These are phyloP conservation scores for Paecilomyces niveus DNA, from an alignment of 2,329 filamentous ascomycete species.

Conservation along the genomic window DNA sequence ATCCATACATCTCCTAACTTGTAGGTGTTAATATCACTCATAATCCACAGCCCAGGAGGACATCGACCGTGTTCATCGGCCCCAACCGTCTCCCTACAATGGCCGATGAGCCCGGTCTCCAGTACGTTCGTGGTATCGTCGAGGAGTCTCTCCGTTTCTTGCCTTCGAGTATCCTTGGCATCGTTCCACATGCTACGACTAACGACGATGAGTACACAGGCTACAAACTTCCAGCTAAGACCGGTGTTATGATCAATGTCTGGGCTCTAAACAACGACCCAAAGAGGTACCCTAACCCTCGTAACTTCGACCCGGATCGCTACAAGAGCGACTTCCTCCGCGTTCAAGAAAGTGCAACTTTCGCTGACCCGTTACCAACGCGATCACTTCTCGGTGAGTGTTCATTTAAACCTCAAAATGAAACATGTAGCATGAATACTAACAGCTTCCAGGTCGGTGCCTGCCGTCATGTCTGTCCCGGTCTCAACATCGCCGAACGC, in stretches of 20 bases:
- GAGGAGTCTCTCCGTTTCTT: slow-evolving; percentile 52
- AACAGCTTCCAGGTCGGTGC: slow-evolving; percentile 13
- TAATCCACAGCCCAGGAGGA: slow-evolving; percentile 33
- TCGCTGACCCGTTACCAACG: slow-evolving; percentile 17
- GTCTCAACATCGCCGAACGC: slow-evolving; percentile 22
- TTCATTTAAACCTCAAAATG: not conserved
- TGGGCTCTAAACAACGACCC: slow-evolving; percentile 22
- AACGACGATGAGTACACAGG: slow-evolving; percentile 13
- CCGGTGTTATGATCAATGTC: slow-evolving; percentile 12
- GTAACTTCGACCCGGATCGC: slow-evolving; percentile 20
- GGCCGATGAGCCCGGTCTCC: slow-evolving; percentile 42
- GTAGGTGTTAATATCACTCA: not conserved
- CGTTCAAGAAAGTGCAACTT: slow-evolving; percentile 25
- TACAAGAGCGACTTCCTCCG: slow-evolving; percentile 19
- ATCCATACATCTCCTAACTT: not conserved
- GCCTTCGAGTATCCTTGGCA: slow-evolving; percentile 21
- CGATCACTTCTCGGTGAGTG: slow-evolving; percentile 15
- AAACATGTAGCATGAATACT: not conserved
- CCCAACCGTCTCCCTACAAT: slow-evolving; percentile 39
- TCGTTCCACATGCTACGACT: slow-evolving; percentile 12
- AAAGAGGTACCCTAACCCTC: slow-evolving; percentile 15
- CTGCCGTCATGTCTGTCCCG: slow-evolving; percentile 22
- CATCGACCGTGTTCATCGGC: slow-evolving; percentile 46
- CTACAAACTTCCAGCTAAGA: slow-evolving; percentile 12
- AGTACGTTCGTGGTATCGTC: slow-evolving; percentile 47